Base-by-base conservation (phyloP, 2,329 filamentous ascomycete genomes). In the Cladophialophora psammophila region DNA sequence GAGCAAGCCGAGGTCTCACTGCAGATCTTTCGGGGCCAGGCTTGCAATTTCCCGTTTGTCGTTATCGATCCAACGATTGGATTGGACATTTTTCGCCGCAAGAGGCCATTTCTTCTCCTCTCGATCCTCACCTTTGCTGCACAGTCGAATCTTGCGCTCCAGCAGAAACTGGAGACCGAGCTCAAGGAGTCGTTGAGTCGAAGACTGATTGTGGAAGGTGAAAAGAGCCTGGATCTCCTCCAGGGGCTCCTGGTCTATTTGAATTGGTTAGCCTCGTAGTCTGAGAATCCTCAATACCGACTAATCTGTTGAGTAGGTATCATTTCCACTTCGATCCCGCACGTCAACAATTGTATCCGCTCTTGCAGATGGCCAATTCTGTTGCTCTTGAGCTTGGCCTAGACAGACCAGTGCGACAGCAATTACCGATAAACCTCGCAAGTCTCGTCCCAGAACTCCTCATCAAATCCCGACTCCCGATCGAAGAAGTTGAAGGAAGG, bases 151-250 rank as follows among this genome's bases (percentile, higher is more conserved):
- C 2, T 36, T 26, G 35, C 35, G 5, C 56, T 59, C 5, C 56
- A 59, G 31, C 9, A 9, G 34, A 45, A 26, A 42, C 56, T 59
- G 9, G 56, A 40, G n/a, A 13, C 35, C 36, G 56, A 59, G 20
- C 56, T 59, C 36, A 45, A 38, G 31, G 56, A 59, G 34, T 20
- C 20, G 2, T 20, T 59, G 18, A 20, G 18, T 34, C 36, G 38
- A 20, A 40, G 18, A 42, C 8, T 59, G 15, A 59, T 59, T 20
- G 36, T 59, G 35, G 36, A 40, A 5, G 18, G 56, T 6, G 56
- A 59, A 18, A 59, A 45, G 31, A 59, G 56, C 31, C 15, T 59
- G 15, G 56, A 59, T 45, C 56, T 59, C 36, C 56, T 59, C 35
- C 56, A 45, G 56, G 56, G 56, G 3, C 38, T 59, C 12, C 56